These are phyloP conservation scores for Cetraspora pellucida DNA, from an alignment of 192 early-diverging fungal genomes.

Conservation along the genomic window DNA sequence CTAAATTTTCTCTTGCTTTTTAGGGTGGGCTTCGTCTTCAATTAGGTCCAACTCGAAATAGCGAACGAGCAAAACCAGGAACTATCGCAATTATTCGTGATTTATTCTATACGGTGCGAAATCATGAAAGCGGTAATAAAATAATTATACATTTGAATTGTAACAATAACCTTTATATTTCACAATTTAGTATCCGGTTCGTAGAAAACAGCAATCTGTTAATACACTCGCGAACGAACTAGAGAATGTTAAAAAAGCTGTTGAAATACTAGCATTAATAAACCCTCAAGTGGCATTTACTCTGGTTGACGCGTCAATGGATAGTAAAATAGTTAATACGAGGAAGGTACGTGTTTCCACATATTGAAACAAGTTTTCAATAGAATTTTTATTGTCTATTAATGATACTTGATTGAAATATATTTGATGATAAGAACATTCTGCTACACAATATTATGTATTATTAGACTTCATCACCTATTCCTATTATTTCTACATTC, in stretches of 20 bases:
- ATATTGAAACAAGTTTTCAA: neutral
- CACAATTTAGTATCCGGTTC: slow-evolving; percentile 56
- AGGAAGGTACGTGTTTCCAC: slow-evolving; percentile 34
- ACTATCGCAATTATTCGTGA: slow-evolving; percentile 65
- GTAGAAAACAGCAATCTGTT: slow-evolving; percentile 50
- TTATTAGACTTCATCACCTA: slow-evolving; percentile 29
- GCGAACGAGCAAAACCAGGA: slow-evolving; percentile 46
- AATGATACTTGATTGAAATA: too few relatives aligned
- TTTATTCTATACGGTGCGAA: slow-evolving; percentile 67
- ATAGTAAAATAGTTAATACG: slow-evolving; percentile 40
- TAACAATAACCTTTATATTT: neutral
- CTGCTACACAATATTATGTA: neutral
- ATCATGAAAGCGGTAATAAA: neutral
- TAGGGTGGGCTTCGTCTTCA: slow-evolving; percentile 56
- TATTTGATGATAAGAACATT: neutral
- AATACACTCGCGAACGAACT: slow-evolving; percentile 43
- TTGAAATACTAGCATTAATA: slow-evolving; percentile 57
- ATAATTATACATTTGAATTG: too few relatives aligned
- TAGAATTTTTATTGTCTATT: too few relatives aligned
- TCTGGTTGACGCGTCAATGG: slow-evolving; percentile 40
- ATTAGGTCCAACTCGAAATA: slow-evolving; percentile 44
- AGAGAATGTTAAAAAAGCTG: slow-evolving; percentile 51
- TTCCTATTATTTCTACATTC: slow-evolving; percentile 43
- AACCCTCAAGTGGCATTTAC: slow-evolving; percentile 45
- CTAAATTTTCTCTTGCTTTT: neutral